These are phyloP conservation scores for Sporothrix luriei DNA, from an alignment of 2,329 filamentous ascomycete species.

Conservation along the genomic window DNA sequence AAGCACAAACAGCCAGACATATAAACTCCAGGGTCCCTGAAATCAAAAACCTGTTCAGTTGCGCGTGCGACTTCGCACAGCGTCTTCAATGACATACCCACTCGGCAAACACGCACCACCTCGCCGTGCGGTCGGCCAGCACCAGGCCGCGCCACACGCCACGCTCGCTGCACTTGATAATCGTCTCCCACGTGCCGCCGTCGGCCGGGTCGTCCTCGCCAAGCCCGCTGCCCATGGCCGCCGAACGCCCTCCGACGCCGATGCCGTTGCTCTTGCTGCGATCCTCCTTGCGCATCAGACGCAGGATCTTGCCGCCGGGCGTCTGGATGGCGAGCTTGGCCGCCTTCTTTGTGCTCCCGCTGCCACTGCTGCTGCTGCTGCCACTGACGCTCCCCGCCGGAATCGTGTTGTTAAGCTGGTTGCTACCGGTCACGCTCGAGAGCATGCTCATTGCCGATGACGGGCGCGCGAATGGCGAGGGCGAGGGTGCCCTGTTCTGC, in stretches of 20 bases:
- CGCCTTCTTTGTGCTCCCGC: slow-evolving; percentile 67
- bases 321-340: slow-evolving; percentile 95
- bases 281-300: slow-evolving; percentile 80
- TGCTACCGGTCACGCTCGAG: slow-evolving; percentile 58
- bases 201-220: slow-evolving; percentile 63
- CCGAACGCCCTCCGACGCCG: slow-evolving; percentile 47
- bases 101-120: slow-evolving; percentile 92
- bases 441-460: slow-evolving; percentile 67
- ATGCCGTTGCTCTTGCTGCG: slow-evolving; percentile 52
- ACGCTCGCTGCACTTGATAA: slow-evolving; percentile 84
- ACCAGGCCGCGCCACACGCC: slow-evolving; percentile 82
- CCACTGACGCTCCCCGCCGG: slow-evolving; percentile 50
- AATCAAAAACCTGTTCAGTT: no score
- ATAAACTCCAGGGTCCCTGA: neutral
- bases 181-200: slow-evolving; percentile 82
- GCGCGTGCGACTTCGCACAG: neutral
- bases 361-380: slow-evolving; percentile 54
- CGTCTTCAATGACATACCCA: slow-evolving; percentile 62
- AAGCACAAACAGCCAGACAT: neutral
- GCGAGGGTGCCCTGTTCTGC: slow-evolving; percentile 55
- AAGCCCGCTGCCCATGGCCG: slow-evolving; percentile 38
- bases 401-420: slow-evolving; percentile 43
- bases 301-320: slow-evolving; percentile 89
- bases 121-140: slow-evolving; percentile 76
- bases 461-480: slow-evolving; percentile 64